Base-by-base conservation (phyloP, 208 protist genomes). In the Acanthamoeba culbertsoni region DNA sequence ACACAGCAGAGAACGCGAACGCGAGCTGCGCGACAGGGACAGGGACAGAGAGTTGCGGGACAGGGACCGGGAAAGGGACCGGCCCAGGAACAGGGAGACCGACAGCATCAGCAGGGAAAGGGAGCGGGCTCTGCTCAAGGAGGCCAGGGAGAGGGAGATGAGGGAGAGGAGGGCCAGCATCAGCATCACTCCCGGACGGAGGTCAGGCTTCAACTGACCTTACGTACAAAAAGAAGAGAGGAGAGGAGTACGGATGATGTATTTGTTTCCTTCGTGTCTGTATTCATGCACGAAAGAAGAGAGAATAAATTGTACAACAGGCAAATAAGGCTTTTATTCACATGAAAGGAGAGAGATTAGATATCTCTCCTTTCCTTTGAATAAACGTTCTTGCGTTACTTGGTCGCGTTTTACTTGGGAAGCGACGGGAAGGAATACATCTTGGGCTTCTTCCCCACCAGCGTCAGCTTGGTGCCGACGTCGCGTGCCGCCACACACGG, bases 381-480 rank as follows among this genome's bases (percentile, higher is more conserved):
- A n/a, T n/a, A n/a, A n/a, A n/a, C n/a, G n/a, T n/a, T n/a, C n/a
- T n/a, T n/a, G n/a, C n/a, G n/a, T n/a, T n/a, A n/a, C n/a, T n/a
- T n/a, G n/a, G n/a, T n/a, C n/a, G n/a, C n/a, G n/a, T n/a, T n/a
- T n/a, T n/a, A n/a, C n/a, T n/a, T n/a, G n/a, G n/a, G n/a, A n/a
- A 35, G 28, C 12, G 62, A 82, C 0, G 71, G 71, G 79, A 89
- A 65, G 28, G 40, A 31, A 51, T 89, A 89, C 31, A 89, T 40
- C 45, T 57, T 35, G 48, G 79, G 79, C 79, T 89, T 57, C 79
- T 65, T 89, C 48, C 48, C 79, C 14, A 89, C 79, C 6, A 89
- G 79, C 16, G 79, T 89, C 3, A 89, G 79, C 48, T 42, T 59
- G 31, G 79, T 89, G 79, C 79, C 79, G 33, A 89, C 79, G 79